Conservation (phyloP, 805 yeast species). For the Saccharomycopsis lassenensis region DNA sequence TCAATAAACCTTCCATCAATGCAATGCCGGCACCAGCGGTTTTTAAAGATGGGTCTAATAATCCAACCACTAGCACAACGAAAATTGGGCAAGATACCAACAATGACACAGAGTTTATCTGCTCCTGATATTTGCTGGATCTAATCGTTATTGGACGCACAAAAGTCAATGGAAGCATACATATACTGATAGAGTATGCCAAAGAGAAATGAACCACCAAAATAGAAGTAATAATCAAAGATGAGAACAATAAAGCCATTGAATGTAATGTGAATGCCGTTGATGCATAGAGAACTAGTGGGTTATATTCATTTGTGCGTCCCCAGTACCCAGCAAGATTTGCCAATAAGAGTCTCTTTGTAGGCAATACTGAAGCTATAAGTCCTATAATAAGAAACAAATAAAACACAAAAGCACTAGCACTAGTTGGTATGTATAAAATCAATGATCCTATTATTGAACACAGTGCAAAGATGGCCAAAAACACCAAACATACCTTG, state of each 20-base stretch:
- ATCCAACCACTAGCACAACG: constrained; percentile 23
- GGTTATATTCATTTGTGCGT: constrained; percentile 8
- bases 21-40: constrained; percentile 19
- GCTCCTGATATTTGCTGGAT: constrained; percentile 12
- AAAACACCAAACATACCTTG: constrained; percentile 24
- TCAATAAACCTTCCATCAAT: constrained; percentile 40
- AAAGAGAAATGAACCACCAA: constrained; percentile 78
- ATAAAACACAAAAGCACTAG: constrained; percentile 43
- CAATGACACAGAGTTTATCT: constrained; percentile 21
- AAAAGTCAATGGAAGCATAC: constrained; percentile 68
- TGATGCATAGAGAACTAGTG: constrained; percentile 13
- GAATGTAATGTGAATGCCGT: constrained; percentile 25
- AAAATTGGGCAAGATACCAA: constrained; percentile 25
- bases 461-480: constrained; percentile 20
- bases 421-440: constrained; percentile 24
- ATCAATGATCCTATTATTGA: constrained; percentile 22
- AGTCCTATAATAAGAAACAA: constrained; percentile 63
- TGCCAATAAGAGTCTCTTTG: constrained; percentile 15
- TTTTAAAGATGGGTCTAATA: constrained; percentile 16
- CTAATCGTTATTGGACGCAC: constrained; percentile 23
- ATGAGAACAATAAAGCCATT: constrained; percentile 45
- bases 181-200: constrained; percentile 57
- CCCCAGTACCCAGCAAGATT: not conserved
- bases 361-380: constrained; percentile 31
- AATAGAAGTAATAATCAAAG: constrained; percentile 60